phyloP scores from a whole-genome alignment of 1,284 basidiomycete species.

The Sanghuangporus weigelae region DNA sequence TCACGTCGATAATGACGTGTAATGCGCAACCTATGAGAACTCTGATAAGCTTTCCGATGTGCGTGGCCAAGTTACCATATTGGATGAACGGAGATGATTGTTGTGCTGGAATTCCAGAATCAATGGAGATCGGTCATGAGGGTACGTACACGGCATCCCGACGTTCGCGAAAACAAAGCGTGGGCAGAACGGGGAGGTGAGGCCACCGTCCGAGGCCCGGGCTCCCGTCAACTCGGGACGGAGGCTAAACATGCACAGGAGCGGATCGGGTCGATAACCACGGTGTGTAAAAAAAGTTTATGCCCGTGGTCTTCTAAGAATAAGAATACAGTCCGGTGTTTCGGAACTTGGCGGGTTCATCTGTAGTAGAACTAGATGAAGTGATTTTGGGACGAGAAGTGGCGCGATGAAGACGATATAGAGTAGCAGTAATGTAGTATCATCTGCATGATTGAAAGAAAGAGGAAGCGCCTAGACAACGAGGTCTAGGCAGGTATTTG shows the following conservation, averaged over 20 bases:
- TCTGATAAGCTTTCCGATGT: not conserved
- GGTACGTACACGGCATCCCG: not conserved
- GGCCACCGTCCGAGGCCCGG: no score
- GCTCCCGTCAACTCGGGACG: not conserved
- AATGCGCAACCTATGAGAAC: not conserved
- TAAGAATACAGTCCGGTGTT: not conserved
- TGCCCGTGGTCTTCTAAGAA: not conserved
- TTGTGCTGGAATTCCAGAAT: not conserved
- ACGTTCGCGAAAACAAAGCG: not conserved
- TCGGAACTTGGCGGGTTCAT: not conserved
- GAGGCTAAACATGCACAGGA: not conserved
- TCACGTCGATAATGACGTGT: not conserved
- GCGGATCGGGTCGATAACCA: not conserved
- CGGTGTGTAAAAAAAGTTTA: not conserved
- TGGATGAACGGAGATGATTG: not conserved
- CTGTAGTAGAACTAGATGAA: not conserved
- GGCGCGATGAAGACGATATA: no score
- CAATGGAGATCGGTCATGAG: not conserved
- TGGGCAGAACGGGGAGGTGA: no score
- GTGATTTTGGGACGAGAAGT: no score
- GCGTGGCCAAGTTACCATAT: not conserved
- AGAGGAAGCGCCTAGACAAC: not conserved
- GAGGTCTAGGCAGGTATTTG: not conserved
- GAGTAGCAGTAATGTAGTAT: no score
- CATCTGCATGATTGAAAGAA: no score